These are phyloP conservation scores for Calonectria leucothoes DNA, from an alignment of 2,329 filamentous ascomycete species.

Conservation along the genomic window DNA sequence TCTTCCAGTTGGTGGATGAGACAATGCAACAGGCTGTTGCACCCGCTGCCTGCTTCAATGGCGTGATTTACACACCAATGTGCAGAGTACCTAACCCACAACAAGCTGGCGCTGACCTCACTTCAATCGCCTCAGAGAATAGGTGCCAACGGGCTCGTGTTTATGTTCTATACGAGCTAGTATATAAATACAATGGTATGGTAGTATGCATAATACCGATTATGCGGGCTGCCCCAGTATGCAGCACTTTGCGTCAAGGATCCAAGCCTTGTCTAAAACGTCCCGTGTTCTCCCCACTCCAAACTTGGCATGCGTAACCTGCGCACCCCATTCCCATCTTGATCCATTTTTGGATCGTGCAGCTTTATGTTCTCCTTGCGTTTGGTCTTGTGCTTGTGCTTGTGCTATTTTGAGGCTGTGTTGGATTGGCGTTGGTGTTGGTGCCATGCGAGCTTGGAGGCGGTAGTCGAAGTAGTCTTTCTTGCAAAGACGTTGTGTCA, in stretches of 20 bases:
- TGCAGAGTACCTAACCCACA: background rate
- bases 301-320: background rate
- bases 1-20: background rate
- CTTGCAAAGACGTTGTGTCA: background rate
- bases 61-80: background rate
- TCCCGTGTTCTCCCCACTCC: background rate
- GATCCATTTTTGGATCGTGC: background rate
- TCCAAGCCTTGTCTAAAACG: background rate
- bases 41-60: background rate
- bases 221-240: background rate
- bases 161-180: background rate
- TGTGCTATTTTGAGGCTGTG: background rate
- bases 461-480: background rate
- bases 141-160: background rate
- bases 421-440: background rate
- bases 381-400: background rate
- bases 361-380: background rate
- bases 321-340: background rate
- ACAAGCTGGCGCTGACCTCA: background rate
- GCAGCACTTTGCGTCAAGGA: background rate
- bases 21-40: background rate
- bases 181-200: background rate
- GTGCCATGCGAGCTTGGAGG: background rate
- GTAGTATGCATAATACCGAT: background rate
- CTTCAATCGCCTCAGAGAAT: background rate